A percentile compares a stretch with the other conserved stretches of the same genome.
phyloP scores from a whole-genome alignment of 106 monocot species.

The Platanthera zijinensis region DNA sequence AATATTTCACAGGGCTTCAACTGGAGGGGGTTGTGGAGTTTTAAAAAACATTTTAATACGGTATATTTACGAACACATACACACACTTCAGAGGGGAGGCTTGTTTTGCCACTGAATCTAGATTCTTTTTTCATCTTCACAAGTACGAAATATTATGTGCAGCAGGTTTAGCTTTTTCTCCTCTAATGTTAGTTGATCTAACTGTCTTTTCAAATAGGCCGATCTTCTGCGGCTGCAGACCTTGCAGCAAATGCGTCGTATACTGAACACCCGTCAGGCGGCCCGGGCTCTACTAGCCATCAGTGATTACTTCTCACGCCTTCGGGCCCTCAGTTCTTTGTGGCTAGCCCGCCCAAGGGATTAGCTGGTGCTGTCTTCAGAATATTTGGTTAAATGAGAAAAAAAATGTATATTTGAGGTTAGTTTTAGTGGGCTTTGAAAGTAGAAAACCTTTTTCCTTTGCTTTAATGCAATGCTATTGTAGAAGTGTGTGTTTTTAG shows the following conservation, averaged over 20 bases:
- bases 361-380: slow-evolving; percentile 6
- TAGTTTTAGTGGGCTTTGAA: neutral
- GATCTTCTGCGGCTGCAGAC: slow-evolving; percentile 87
- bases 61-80: too few relatives aligned
- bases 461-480: neutral
- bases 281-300: slow-evolving; percentile 75
- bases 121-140: too few relatives aligned
- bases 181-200: too few relatives aligned
- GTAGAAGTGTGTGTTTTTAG: neutral
- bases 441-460: neutral
- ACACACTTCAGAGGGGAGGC: too few relatives aligned
- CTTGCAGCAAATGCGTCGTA: slow-evolving; percentile 78
- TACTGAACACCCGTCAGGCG: slow-evolving; percentile 70
- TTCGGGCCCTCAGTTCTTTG: slow-evolving; percentile 73
- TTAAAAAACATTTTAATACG: too few relatives aligned
- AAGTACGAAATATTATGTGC: too few relatives aligned
- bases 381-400: neutral
- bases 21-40: too few relatives aligned
- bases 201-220: slow-evolving; percentile 29
- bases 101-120: too few relatives aligned
- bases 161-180: too few relatives aligned
- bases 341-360: slow-evolving; percentile 80
- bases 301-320: slow-evolving; percentile 73
- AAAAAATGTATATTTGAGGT: neutral
- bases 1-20: too few relatives aligned